Evolutionary conservation across 805 yeast species (phyloP).

Genomic region (Wickerhamiella australiensis): DNA sequence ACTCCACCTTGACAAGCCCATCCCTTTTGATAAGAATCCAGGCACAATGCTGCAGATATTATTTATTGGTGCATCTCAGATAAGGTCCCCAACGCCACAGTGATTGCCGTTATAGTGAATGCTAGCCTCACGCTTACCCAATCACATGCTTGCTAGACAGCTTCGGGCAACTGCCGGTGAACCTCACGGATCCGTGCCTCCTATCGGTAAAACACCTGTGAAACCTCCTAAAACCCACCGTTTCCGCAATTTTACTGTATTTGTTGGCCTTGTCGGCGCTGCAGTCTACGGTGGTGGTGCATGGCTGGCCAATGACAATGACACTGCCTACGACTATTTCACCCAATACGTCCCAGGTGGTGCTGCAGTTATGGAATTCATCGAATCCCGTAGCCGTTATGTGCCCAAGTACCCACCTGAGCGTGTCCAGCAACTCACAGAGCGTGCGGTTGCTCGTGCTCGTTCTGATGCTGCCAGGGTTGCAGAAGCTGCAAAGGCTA

Average conservation of each 20-base stretch:
- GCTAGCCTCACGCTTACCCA: conserved; percentile 7
- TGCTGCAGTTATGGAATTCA: conserved; percentile 39
- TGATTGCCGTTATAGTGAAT: not conserved
- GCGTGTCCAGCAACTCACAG: conserved; percentile 10
- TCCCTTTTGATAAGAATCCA: too few relatives aligned
- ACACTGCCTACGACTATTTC: conserved; percentile 49
- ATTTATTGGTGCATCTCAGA: too few relatives aligned
- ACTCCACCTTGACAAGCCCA: too few relatives aligned
- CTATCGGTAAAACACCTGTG: conserved; percentile 1
- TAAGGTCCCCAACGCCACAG: not conserved
- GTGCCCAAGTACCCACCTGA: conserved; percentile 21
- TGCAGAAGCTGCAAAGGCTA: conserved; percentile 16
- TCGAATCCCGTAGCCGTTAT: conserved; percentile 32
- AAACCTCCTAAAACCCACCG: conserved; percentile 19
- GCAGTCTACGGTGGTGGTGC: conserved; percentile 48
- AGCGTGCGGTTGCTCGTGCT: conserved; percentile 15
- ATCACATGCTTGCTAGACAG: conserved; percentile 12
- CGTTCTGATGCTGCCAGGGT: conserved; percentile 12
- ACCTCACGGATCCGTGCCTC: conserved; percentile 8
- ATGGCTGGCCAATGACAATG: conserved; percentile 43
- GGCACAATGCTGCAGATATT: too few relatives aligned
- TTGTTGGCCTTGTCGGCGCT: conserved; percentile 23
- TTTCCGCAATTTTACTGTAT: conserved; percentile 26
- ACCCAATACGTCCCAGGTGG: conserved; percentile 55
- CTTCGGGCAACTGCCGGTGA: conserved; percentile 10